These are phyloP conservation scores for Pyrus communis DNA, from an alignment of 306 rosid species.

Conservation along the genomic window DNA sequence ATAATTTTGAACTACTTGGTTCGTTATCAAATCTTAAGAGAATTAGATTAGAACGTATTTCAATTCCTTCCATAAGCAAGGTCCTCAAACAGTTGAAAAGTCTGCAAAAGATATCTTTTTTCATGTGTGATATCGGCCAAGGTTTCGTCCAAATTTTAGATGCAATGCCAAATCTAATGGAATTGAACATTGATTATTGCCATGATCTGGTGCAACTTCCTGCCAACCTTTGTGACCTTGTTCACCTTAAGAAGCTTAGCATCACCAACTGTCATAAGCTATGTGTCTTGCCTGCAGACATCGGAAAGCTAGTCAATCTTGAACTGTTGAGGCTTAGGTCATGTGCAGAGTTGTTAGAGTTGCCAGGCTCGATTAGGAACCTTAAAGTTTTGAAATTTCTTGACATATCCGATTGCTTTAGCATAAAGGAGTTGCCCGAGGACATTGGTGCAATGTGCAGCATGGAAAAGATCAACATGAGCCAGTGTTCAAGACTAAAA, in stretches of 20 bases:
- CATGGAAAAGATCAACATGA: constrained; percentile 28
- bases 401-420: constrained; percentile 45
- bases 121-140: constrained; percentile 38
- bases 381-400: constrained; percentile 29
- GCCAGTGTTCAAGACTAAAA: constrained; percentile 26
- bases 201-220: constrained; percentile 23
- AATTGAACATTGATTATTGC: constrained; percentile 13
- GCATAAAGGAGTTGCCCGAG: constrained; percentile 36
- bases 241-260: constrained; percentile 35
- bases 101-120: constrained; percentile 46
- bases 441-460: constrained; percentile 22
- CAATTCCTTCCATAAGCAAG: constrained; percentile 30
- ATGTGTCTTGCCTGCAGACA: constrained; percentile 34
- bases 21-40: constrained; percentile 14
- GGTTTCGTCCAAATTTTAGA: constrained; percentile 15
- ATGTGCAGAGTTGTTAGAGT: constrained; percentile 30
- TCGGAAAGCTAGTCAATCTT: constrained; percentile 32
- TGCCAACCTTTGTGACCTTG: constrained; percentile 14
- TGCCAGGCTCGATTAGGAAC: constrained; percentile 35
- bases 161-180: constrained; percentile 34
- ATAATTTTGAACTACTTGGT: constrained; percentile 29
- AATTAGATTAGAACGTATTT: constrained; percentile 48
- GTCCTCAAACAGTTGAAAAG: constrained; percentile 19
- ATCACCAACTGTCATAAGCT: constrained; percentile 55
- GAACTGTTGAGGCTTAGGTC: constrained; percentile 44